Percentiles rank a stretch among this genome's conserved stretches.
Conservation (phyloP, 805 yeast genomes). For the Candida namnaoensis region DNA sequence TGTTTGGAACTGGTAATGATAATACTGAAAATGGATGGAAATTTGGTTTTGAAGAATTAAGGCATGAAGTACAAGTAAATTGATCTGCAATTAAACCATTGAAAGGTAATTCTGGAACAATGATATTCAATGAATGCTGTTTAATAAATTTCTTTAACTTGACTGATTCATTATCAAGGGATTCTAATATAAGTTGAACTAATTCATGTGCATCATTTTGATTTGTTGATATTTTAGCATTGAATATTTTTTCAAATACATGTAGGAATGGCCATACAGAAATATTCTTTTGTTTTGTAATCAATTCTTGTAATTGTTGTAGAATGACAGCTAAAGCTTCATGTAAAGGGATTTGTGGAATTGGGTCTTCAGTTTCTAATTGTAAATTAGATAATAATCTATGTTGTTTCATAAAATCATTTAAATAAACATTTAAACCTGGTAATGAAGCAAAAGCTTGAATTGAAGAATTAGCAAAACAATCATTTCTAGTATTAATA, state of each 20-base stretch:
- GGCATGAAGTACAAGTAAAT: slow-evolving; percentile 64
- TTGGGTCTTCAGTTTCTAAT: slow-evolving; percentile 7
- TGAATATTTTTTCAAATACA: slow-evolving; percentile 63
- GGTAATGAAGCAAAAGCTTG: slow-evolving; percentile 71
- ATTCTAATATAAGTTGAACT: slow-evolving; percentile 71
- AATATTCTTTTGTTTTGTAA: slow-evolving; percentile 39
- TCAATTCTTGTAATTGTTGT: slow-evolving; percentile 53
- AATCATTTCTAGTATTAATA: slow-evolving; percentile 75
- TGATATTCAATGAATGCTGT: slow-evolving; percentile 5
- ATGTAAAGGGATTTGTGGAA: slow-evolving; percentile 45
- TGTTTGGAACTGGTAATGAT: slow-evolving; percentile 66
- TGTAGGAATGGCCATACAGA: slow-evolving; percentile 77
- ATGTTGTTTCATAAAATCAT: slow-evolving; percentile 19
- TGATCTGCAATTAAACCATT: slow-evolving; percentile 58
- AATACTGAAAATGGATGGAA: slow-evolving; percentile 59
- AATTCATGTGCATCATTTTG: slow-evolving; percentile 97
- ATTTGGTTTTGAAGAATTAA: slow-evolving; percentile 47
- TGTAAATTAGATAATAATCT: slow-evolving; percentile 5
- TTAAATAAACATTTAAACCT: slow-evolving; percentile 48
- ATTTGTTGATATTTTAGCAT: slow-evolving; percentile 63
- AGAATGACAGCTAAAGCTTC: slow-evolving; percentile 43
- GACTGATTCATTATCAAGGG: slow-evolving; percentile 58
- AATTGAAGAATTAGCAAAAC: slow-evolving; percentile 84
- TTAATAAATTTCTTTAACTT: slow-evolving; percentile 26
- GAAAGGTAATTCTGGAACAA: slow-evolving; percentile 64